Base-by-base conservation (phyloP, 2,329 filamentous ascomycete genomes). In the Fusarium sp. region DNA sequence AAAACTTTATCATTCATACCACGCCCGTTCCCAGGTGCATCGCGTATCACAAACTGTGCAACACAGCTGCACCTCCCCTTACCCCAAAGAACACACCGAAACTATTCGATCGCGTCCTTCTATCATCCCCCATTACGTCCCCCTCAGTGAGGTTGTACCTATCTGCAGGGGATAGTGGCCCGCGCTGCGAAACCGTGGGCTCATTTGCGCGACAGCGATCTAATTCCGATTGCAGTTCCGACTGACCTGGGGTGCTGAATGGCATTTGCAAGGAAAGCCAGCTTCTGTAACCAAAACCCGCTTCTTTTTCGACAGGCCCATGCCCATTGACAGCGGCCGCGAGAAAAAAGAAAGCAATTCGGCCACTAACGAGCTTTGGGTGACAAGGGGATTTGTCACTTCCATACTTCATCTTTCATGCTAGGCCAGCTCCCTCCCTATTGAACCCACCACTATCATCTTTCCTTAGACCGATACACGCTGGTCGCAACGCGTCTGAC, bases 201-300 rank as follows among this genome's bases (percentile, higher is more conserved):
- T 77, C 74, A 77, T 76, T 76, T 67, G 61, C 75, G 63, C 68
- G 55, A 72, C 71, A 58, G 64, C 54, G 35, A 60, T 41, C 36
- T 28, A 31, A 55, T 39, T 63, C 36, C 35, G 38, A 63, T 45
- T 69, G 63, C 45, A 44, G 49, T 57, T 67, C n/a, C 63, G 39
- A 67, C 64, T 61, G 66, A 39, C 49, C 38, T 67, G 75, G 72
- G 74, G 73, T 70, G 66, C 48, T 63, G 69, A 57, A 72, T 72
- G 56, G 51, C 60, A 74, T 63, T 66, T 72, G 39, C 44, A 66
- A 72, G 59, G 39, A 57, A 64, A 20, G 28, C 39, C 54, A 68
- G 42, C 55, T 68, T 70, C 69, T 67, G 64, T 60, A 70, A 55
- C 51, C 35, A 55, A 55, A 41, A 41, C 63, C 71, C 58, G 63